Percentiles rank a stretch among this genome's conserved stretches.
These are phyloP conservation scores for Leavenworthia alabamica DNA, from an alignment of 345 rosid genomes.

Conservation along the genomic window DNA sequence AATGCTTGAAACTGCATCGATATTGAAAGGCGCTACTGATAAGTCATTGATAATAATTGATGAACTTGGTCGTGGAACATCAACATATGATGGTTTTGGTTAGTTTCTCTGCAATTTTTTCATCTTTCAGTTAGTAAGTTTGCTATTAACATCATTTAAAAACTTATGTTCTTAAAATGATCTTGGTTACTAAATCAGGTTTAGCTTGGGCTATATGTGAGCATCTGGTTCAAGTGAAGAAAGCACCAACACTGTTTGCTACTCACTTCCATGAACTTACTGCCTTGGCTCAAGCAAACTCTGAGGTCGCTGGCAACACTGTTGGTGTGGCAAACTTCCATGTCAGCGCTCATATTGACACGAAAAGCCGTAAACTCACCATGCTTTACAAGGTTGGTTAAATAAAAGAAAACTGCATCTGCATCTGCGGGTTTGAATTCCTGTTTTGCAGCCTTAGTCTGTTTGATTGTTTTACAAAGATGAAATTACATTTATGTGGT, in stretches of 20 bases:
- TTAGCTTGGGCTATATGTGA: constrained; percentile 99
- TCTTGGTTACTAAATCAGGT: constrained; percentile 43
- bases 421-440: constrained; percentile 5
- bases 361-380: constrained; percentile 74
- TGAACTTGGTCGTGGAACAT: constrained; percentile 96
- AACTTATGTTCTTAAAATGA: background rate
- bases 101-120: constrained; percentile 21
- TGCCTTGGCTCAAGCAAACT: constrained; percentile 64
- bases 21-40: constrained; percentile 87
- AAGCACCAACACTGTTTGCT: constrained; percentile 90
- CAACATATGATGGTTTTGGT: constrained; percentile 99
- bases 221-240: constrained; percentile 78
- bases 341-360: constrained; percentile 93
- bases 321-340: constrained; percentile 87
- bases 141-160: background rate
- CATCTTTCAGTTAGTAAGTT: background rate
- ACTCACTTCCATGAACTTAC: constrained; percentile 98
- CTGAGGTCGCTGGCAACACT: constrained; percentile 37
- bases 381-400: constrained; percentile 83
- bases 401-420: background rate
- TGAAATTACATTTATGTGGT: background rate
- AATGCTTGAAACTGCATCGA: constrained; percentile 98
- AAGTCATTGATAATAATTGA: constrained; percentile 88
- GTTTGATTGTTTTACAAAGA: background rate
- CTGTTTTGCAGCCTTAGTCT: background rate